Conservation (phyloP, 2,329 filamentous ascomycete species). For the Trichoderma brevicompactum region DNA sequence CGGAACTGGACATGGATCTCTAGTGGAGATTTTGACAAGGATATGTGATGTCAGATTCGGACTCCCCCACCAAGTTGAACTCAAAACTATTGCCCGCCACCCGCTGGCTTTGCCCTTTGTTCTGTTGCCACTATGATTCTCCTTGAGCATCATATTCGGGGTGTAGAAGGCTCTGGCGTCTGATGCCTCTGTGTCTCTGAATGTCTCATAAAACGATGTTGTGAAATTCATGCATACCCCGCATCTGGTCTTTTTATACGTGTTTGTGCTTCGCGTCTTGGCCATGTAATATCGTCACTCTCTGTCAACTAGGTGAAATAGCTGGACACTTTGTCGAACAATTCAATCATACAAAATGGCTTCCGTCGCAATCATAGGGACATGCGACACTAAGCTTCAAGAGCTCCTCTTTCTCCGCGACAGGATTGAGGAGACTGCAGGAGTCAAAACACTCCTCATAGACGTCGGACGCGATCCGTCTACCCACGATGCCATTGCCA, state of each 20-base stretch:
- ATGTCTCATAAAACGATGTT: not conserved
- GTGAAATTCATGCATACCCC: conserved; percentile 7
- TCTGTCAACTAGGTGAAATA: not conserved
- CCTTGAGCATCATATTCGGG: not conserved
- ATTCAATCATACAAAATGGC: conserved; percentile 33
- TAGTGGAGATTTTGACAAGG: not conserved
- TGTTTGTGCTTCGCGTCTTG: no score
- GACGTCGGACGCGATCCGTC: conserved; percentile 54
- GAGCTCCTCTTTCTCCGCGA: conserved; percentile 61
- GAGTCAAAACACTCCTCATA: conserved; percentile 36
- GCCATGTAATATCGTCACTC: not conserved
- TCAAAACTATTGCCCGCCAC: not conserved
- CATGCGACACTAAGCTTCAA: conserved; percentile 66
- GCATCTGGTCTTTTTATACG: not conserved
- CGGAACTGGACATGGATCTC: not conserved
- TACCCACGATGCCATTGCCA: conserved; percentile 51
- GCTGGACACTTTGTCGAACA: not conserved
- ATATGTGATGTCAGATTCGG: conserved; percentile 10
- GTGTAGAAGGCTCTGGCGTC: not conserved
- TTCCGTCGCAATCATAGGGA: conserved; percentile 61
- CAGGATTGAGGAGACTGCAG: conserved; percentile 44
- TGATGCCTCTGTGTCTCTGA: not conserved
- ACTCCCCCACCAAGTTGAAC: not conserved
- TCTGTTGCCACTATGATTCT: not conserved
- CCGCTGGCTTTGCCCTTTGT: no score